Evolutionary conservation across 768 basidiomycete species (phyloP).

Genomic region (Suillus discolor): DNA sequence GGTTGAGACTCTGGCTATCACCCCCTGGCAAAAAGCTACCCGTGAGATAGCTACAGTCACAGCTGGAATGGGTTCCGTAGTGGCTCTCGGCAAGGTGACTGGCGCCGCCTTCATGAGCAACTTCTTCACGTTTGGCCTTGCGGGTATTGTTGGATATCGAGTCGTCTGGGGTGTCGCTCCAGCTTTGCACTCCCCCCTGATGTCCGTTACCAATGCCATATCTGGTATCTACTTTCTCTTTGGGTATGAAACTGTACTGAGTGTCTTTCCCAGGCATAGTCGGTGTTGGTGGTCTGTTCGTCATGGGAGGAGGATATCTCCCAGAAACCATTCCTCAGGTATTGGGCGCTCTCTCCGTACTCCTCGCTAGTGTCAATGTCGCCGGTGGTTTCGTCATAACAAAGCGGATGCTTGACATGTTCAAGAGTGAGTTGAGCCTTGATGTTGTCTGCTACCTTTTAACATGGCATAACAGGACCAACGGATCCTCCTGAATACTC

Average conservation of each 20-base stretch:
- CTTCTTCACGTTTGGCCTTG: constrained; percentile 88
- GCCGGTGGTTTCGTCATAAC: constrained; percentile 89
- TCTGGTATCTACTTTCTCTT: constrained; percentile 53
- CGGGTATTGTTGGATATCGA: constrained; percentile 83
- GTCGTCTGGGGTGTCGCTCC: constrained; percentile 91
- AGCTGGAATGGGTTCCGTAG: constrained; percentile 70
- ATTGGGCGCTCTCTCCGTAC: constrained; percentile 81
- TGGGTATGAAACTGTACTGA: background rate
- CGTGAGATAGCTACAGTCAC: constrained; percentile 76
- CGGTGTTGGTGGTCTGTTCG: constrained; percentile 82
- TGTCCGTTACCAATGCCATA: constrained; percentile 91
- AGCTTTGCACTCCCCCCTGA: constrained; percentile 85
- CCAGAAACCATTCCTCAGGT: constrained; percentile 81
- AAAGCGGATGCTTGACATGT: constrained; percentile 93
- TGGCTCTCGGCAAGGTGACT: constrained; percentile 79
- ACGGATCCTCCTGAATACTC: constrained; percentile 89
- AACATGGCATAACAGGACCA: constrained; percentile 49
- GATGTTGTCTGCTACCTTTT: background rate
- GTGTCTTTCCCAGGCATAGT: constrained; percentile 55
- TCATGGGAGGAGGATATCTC: constrained; percentile 88
- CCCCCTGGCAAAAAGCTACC: constrained; percentile 83
- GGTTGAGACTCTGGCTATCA: constrained; percentile 56
- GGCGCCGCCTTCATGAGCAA: constrained; percentile 85
- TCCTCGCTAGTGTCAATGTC: constrained; percentile 86
- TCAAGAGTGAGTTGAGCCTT: constrained; percentile 60